A percentile compares a stretch with the other conserved stretches of the same genome.
Evolutionary conservation across 805 yeast genomes (phyloP).

Genomic region (Teunomyces funiuensis): DNA sequence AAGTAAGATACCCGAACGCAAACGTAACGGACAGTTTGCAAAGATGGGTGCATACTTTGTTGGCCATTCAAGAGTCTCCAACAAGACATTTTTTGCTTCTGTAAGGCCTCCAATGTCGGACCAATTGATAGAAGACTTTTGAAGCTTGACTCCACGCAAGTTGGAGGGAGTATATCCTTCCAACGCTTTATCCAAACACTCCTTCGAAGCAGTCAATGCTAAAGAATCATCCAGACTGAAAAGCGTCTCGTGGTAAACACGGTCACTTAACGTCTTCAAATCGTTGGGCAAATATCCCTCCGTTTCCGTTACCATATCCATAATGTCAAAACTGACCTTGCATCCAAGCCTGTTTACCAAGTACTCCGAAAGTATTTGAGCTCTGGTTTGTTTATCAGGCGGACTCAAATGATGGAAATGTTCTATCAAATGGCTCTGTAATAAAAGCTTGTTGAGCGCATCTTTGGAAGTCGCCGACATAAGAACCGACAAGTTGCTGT

Average conservation of each 20-base stretch:
- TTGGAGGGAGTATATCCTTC: slow-evolving; percentile 75
- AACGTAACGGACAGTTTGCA: slow-evolving; percentile 77
- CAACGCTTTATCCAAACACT: slow-evolving; percentile 56
- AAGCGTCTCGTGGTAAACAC: slow-evolving; percentile 57
- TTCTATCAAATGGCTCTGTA: slow-evolving; percentile 70
- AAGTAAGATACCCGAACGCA: slow-evolving; percentile 84
- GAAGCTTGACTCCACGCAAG: slow-evolving; percentile 81
- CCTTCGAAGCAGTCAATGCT: slow-evolving; percentile 22
- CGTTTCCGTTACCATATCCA: slow-evolving; percentile 59
- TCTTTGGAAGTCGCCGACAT: slow-evolving; percentile 67
- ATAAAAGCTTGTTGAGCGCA: slow-evolving; percentile 56
- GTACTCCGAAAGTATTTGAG: slow-evolving; percentile 44
- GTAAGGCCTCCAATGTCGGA: slow-evolving; percentile 83
- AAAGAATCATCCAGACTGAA: slow-evolving; percentile 13
- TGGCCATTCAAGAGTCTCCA: slow-evolving; percentile 97
- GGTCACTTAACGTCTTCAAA: slow-evolving; percentile 65
- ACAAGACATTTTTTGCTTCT: slow-evolving; percentile 69
- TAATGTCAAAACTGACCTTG: slow-evolving; percentile 39
- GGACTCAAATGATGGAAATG: slow-evolving; percentile 58
- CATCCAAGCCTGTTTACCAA: slow-evolving; percentile 26
- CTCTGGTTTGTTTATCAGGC: slow-evolving; percentile 67
- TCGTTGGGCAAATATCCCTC: slow-evolving; percentile 92
- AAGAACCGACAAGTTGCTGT: slow-evolving; percentile 52
- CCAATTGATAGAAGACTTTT: slow-evolving; percentile 78
- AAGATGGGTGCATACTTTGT: slow-evolving; percentile 95